phyloP scores from a whole-genome alignment of 2,329 filamentous ascomycete species.

The Chaetomiaceae sp. region DNA sequence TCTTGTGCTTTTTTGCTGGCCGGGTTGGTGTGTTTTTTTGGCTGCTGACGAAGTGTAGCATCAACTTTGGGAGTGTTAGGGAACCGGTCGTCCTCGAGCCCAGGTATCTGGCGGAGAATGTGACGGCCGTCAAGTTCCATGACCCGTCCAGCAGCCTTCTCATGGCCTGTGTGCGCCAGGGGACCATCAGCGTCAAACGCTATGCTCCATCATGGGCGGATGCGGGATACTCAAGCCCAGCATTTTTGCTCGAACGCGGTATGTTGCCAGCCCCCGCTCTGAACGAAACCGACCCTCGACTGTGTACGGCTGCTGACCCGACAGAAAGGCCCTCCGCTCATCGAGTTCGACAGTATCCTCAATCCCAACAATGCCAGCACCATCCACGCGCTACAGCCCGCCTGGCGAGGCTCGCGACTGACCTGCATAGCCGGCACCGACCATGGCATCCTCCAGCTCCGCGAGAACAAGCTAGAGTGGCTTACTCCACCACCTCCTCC shows the following conservation, averaged over 20 bases:
- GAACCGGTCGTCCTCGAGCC: conserved; percentile 8
- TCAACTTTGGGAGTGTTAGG: conserved; percentile 11
- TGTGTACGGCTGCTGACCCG: not conserved
- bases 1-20: too few species aligned
- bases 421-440: conserved; percentile 47
- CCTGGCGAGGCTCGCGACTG: conserved; percentile 37
- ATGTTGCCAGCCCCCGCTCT: not conserved
- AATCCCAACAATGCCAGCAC: not conserved
- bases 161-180: not conserved
- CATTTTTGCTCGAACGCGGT: not conserved
- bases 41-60: conserved; percentile 8
- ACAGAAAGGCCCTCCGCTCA: too few species aligned
- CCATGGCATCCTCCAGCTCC: conserved; percentile 41
- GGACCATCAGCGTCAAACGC: conserved; percentile 11
- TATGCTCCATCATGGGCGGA: not conserved
- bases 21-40: not conserved
- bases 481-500: conserved; percentile 27
- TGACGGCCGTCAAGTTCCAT: conserved; percentile 46
- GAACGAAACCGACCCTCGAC: not conserved
- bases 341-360: not conserved
- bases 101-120: not conserved
- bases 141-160: conserved; percentile 32
- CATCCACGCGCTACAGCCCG: conserved; percentile 41
- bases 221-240: not conserved
- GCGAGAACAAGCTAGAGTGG: conserved; percentile 33